Evolutionary conservation across 192 early-diverging fungal genomes (phyloP), one percentile per base, ranked within the genome.

Genomic region (Entomortierella chlamydospora): DNA sequence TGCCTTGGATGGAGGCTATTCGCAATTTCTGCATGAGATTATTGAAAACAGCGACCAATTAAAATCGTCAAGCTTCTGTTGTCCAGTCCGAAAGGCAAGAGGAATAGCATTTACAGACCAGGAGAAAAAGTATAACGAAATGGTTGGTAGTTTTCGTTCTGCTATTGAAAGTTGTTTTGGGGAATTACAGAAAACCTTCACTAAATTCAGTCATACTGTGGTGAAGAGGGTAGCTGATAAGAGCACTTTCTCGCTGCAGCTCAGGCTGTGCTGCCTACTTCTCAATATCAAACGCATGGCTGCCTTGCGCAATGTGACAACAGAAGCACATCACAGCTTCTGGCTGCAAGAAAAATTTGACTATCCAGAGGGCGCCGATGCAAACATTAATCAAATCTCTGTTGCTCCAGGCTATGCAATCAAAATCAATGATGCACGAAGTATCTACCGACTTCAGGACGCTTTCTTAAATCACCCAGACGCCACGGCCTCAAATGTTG

Each of bases 91-190:
- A 18, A 77, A 77, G 64, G 29, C n/a, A 3, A 68, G 33, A 52
- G 72, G 57, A 12, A 29, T 55, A 6, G 45, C 41, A 20, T 51
- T 77, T 34, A 57, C 64, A 61, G 43, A 57, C 5, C 56, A 51
- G 37, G 73, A 77, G 33, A 56, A 39, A 12, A 34, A 30, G 1
- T 68, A 68, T 31, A 68, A 77, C 34, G 57, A 22, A 15, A 55
- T 53, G 33, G 50, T 77, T 33, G 73, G 73, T 17, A 61, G 65
- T 33, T 77, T 77, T 50, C 73, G 65, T 17, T 77, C 73, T 28
- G 13, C 43, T 47, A 53, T 77, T 22, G 64, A 77, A 51, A 61
- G 56, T 29, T 57, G 45, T 1, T 77, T 68, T 54, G 73, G 64
- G 26, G 73, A 68, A 4, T 55, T 77, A 20, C 61, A 57, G 12